Evolutionary conservation across 108 stramenopile genomes (phyloP).

Genomic region (Aurantiochytrium sp.): DNA sequence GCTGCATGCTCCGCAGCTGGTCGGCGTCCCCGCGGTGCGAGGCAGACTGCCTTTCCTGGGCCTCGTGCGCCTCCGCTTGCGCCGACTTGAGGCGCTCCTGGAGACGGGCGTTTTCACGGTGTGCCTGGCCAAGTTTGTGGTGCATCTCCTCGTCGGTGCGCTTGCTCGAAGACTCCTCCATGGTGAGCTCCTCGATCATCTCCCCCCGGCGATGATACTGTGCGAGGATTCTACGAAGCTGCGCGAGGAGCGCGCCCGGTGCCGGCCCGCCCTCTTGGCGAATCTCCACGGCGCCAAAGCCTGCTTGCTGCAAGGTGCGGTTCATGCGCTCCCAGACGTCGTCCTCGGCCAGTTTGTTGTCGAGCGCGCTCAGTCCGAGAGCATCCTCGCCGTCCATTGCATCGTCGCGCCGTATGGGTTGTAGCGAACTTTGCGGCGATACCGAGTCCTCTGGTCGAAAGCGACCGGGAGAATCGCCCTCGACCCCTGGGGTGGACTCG

Average conservation of each 20-base stretch:
- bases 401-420: background rate
- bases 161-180: background rate
- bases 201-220: background rate
- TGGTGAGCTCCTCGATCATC: background rate
- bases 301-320: background rate
- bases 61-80: background rate
- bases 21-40: background rate
- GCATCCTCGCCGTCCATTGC: background rate
- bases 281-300: background rate
- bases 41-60: background rate
- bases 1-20: slow-evolving; percentile 21
- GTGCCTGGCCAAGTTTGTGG: background rate
- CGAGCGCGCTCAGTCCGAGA: background rate
- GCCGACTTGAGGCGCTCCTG: background rate
- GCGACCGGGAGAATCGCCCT: background rate
- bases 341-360: background rate
- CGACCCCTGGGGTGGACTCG: background rate
- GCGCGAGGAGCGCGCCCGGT: background rate
- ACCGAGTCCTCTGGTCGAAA: background rate
- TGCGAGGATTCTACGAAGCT: background rate
- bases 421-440: background rate
- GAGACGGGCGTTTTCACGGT: background rate
- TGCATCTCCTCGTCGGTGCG: background rate
- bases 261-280: background rate
- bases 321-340: background rate